Percentiles rank a stretch among this genome's conserved stretches.
Evolutionary conservation across 129 eudicot genomes (phyloP).

Genomic region (Mikania micrantha): DNA sequence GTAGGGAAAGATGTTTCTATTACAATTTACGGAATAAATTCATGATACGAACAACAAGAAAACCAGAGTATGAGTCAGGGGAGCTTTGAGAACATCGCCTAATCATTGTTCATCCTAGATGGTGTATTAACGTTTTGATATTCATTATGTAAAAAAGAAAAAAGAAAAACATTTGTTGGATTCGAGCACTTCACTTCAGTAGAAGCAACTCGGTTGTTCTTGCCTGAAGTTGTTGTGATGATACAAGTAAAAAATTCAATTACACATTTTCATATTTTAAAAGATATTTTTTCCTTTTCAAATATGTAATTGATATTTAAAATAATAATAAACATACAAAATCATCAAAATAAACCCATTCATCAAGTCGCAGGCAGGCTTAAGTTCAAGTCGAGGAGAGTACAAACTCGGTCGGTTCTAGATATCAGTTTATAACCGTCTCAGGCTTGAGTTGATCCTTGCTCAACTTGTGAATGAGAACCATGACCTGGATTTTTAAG

Average conservation of each 20-base stretch:
- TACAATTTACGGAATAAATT: conserved; percentile 85
- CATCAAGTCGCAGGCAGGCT: no score
- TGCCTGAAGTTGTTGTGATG: neutral
- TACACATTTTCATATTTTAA: no score
- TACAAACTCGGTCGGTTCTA: no score
- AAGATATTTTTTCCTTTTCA: no score
- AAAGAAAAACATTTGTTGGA: neutral
- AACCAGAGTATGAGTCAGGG: conserved; percentile 10
- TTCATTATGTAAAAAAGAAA: no score
- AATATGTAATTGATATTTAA: no score
- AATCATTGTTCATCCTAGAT: conserved; percentile 6
- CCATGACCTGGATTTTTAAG: neutral
- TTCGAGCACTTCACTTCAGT: neutral
- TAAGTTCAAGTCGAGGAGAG: no score
- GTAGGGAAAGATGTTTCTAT: conserved; percentile 40
- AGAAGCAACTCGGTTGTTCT: neutral
- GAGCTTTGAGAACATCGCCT: conserved; percentile 12
- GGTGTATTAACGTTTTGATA: no score
- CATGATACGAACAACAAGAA: conserved; percentile 53
- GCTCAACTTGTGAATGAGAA: neutral
- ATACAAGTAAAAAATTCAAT: no score
- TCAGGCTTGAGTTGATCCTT: neutral
- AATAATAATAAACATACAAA: no score
- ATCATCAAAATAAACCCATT: no score
- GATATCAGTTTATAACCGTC: neutral